These are phyloP conservation scores for Tolypocladium tropicale DNA, from an alignment of 2,329 filamentous ascomycete genomes.

Conservation along the genomic window DNA sequence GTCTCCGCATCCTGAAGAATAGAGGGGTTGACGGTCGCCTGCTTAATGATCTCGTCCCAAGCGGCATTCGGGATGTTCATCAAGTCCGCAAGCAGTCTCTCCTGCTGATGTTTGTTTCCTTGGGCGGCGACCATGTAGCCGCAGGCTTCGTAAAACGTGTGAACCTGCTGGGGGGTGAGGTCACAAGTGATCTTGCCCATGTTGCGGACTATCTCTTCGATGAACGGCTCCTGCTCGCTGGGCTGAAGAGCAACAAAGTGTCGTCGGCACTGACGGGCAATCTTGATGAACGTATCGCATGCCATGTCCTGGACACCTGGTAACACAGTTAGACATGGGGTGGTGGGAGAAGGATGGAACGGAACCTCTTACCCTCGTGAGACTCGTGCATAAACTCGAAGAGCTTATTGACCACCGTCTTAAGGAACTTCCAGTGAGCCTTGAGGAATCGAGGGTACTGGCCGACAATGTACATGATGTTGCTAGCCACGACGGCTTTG, in stretches of 20 bases:
- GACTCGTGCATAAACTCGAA: constrained; percentile 99
- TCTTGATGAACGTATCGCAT: constrained; percentile 99
- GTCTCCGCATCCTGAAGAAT: constrained; percentile 88
- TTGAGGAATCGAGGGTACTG: constrained; percentile 98
- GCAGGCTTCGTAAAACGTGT: constrained; percentile 98
- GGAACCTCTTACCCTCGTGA: constrained; percentile 66
- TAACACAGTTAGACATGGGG: constrained; percentile 13
- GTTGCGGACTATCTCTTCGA: constrained; percentile 94
- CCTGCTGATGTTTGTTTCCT: constrained; percentile 88
- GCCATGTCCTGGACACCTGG: constrained; percentile 97
- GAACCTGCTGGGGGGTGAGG: constrained; percentile 89
- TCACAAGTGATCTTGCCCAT: constrained; percentile 95
- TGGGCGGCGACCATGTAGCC: constrained; percentile 99
- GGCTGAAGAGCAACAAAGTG: constrained; percentile 96
- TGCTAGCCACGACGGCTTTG: constrained; percentile 96
- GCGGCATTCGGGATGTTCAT: constrained; percentile 91
- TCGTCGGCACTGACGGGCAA: constrained; percentile 92
- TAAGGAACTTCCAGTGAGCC: constrained; percentile 98
- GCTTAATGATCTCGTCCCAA: constrained; percentile 89
- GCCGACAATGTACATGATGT: constrained; percentile 99
- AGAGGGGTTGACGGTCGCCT: constrained; percentile 73
- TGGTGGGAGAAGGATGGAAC: background rate
- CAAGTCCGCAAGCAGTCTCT: constrained; percentile 79
- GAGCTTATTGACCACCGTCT: constrained; percentile 98
- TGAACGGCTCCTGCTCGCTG: constrained; percentile 90